Conservation (phyloP, 176 grass and related monocot genomes). For the Avena insularis region DNA sequence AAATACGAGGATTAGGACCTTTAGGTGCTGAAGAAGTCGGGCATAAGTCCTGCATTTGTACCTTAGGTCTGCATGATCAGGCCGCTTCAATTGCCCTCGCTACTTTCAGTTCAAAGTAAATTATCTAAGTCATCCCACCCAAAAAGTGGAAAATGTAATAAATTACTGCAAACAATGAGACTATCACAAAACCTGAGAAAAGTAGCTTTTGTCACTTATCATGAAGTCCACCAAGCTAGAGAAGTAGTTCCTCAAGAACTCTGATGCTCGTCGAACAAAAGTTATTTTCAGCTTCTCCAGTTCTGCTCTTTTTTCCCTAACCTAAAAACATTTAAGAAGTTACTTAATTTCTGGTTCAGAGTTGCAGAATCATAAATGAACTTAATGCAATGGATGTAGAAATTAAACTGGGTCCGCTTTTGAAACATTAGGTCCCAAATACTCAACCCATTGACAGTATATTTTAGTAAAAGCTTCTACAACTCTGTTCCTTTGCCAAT, state of each 20-base stretch:
- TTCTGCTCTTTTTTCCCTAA: slow-evolving; percentile 80
- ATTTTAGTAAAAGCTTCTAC: not conserved
- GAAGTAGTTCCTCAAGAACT: slow-evolving; percentile 95
- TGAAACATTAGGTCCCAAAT: slow-evolving; percentile 17
- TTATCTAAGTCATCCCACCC: slow-evolving; percentile 40
- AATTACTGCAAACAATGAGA: slow-evolving; percentile 10
- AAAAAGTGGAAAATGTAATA: slow-evolving; percentile 32
- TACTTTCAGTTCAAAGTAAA: slow-evolving; percentile 63
- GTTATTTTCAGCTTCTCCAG: slow-evolving; percentile 86
- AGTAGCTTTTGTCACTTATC: slow-evolving; percentile 99
- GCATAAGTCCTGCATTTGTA: slow-evolving; percentile 99
- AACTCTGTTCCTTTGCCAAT: slow-evolving; percentile 3
- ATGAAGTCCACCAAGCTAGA: slow-evolving; percentile 98
- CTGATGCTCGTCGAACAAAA: slow-evolving; percentile 86
- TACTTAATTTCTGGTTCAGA: slow-evolving; percentile 5
- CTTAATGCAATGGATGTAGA: slow-evolving; percentile 17
- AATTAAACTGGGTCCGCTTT: slow-evolving; percentile 11
- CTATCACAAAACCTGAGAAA: slow-evolving; percentile 78
- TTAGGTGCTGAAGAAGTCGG: slow-evolving; percentile 94
- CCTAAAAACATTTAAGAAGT: slow-evolving; percentile 47
- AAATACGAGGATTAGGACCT: slow-evolving; percentile 59
- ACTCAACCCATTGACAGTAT: not conserved
- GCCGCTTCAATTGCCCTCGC: slow-evolving; percentile 92
- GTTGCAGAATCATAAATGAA: slow-evolving; percentile 22
- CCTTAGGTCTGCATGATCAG: slow-evolving; percentile 98